phyloP scores from a whole-genome alignment of 495 filamentous ascomycete species.

The Immersiella caudata region DNA sequence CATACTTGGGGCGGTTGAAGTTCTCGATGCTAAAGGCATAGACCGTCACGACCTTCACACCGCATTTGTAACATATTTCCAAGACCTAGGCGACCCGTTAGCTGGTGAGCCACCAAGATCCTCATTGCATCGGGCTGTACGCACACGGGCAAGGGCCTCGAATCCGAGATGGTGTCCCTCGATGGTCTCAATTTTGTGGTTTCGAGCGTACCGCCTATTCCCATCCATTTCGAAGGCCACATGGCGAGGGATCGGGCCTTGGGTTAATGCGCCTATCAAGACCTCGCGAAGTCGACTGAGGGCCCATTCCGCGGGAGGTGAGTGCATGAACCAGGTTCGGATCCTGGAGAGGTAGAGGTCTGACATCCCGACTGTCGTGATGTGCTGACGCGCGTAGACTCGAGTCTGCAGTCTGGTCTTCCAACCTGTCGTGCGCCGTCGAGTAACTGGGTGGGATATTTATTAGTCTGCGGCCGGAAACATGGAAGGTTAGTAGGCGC shows the following conservation, averaged over 20 bases:
- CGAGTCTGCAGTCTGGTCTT: neutral
- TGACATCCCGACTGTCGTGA: constrained; percentile 42
- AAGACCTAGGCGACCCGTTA: constrained; percentile 63
- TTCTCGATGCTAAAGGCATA: constrained; percentile 99
- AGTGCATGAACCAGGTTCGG: constrained; percentile 85
- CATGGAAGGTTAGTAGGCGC: neutral
- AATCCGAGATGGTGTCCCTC: constrained; percentile 98
- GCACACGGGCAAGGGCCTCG: constrained; percentile 83
- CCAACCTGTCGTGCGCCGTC: neutral
- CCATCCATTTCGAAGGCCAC: constrained; percentile 99
- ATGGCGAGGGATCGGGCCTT: constrained; percentile 91
- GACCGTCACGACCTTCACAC: constrained; percentile 92
- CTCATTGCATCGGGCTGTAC: constrained; percentile 17
- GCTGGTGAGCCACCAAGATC: neutral
- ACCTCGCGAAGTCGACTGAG: constrained; percentile 72
- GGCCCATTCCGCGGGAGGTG: constrained; percentile 85
- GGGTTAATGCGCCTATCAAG: constrained; percentile 81
- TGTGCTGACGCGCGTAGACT: neutral
- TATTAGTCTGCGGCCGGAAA: neutral
- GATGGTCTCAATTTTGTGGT: constrained; percentile 90
- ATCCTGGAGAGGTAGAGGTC: constrained; percentile 68
- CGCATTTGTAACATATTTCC: constrained; percentile 96
- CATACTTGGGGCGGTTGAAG: constrained; percentile 97
- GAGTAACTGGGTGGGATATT: neutral
- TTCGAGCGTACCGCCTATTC: constrained; percentile 86